These are phyloP conservation scores for Clavispora fructus DNA, from an alignment of 805 yeast species.

Conservation along the genomic window DNA sequence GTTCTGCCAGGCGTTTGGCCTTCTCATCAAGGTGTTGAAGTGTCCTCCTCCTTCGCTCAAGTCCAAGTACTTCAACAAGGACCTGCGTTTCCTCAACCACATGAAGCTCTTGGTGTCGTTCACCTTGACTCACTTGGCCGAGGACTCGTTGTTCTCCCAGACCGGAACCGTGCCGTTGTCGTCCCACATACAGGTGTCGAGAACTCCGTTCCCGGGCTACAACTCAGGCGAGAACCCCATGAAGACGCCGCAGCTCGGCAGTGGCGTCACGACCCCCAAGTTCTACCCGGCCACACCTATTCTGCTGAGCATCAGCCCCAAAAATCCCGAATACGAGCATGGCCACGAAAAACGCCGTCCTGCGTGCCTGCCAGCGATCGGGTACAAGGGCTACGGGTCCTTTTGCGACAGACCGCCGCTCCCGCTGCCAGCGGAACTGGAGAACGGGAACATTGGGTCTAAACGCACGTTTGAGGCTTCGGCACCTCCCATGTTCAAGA, in stretches of 20 bases:
- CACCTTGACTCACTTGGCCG: conserved; percentile 23
- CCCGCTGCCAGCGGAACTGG: background rate
- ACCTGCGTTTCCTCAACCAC: conserved; percentile 28
- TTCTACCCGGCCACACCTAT: conserved; percentile 18
- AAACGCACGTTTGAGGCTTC: background rate
- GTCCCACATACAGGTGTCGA: background rate
- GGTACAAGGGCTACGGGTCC: conserved; percentile 7
- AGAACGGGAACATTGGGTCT: background rate
- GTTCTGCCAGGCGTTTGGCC: conserved; percentile 12
- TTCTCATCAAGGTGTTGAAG: conserved; percentile 33
- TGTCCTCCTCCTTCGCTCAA: conserved; percentile 45
- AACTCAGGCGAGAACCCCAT: background rate
- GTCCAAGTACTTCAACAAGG: conserved; percentile 39
- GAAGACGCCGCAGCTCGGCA: conserved; percentile 6
- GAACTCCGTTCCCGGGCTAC: conserved; percentile 2
- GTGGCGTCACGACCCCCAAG: conserved; percentile 30
- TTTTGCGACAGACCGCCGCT: background rate
- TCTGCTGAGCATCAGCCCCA: conserved; percentile 18
- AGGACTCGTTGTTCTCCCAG: conserved; percentile 6
- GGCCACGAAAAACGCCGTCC: background rate
- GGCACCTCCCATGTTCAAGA: background rate
- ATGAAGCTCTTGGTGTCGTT: conserved; percentile 32
- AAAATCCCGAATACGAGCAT: background rate
- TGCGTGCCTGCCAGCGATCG: conserved; percentile 5
- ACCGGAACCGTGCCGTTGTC: conserved; percentile 2